Conservation (phyloP, 2,329 filamentous ascomycete species). For the Capronia epimyces region DNA sequence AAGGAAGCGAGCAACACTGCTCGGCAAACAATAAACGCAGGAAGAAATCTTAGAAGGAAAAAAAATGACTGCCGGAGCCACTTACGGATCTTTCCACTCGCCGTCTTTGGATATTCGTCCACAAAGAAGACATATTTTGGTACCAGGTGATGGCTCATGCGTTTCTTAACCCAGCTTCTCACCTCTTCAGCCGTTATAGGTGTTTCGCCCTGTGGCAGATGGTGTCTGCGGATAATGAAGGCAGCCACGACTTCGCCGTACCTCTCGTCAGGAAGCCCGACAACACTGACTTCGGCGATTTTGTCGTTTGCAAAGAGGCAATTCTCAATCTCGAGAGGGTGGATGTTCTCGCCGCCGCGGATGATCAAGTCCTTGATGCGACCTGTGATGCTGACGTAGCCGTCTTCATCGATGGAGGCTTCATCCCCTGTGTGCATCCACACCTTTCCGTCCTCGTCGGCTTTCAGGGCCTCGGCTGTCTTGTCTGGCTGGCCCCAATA, state of each 20-base stretch:
- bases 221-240: conserved; percentile 60
- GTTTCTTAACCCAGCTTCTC: conserved; percentile 64
- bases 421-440: conserved; percentile 97
- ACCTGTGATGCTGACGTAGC: conserved; percentile 72
- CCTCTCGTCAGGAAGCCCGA: conserved; percentile 72
- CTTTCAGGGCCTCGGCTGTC: conserved; percentile 62
- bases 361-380: conserved; percentile 82
- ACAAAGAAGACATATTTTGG: conserved; percentile 89
- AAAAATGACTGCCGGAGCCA: background rate
- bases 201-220: conserved; percentile 42
- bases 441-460: conserved; percentile 44
- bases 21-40: too few species aligned
- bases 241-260: conserved; percentile 85
- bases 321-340: conserved; percentile 88
- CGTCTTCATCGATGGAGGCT: conserved; percentile 67
- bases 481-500: conserved; percentile 72
- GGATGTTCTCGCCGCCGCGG: conserved; percentile 89
- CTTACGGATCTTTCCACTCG: conserved; percentile 95
- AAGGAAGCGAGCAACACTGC: background rate
- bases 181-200: conserved; percentile 56
- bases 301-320: conserved; percentile 68
- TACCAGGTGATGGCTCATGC: conserved; percentile 68
- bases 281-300: conserved; percentile 72
- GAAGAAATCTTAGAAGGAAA: too few species aligned
- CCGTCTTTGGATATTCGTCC: conserved; percentile 83